Evolutionary conservation across 768 basidiomycete species (phyloP).

Genomic region (Leucocoprinus leucothites): DNA sequence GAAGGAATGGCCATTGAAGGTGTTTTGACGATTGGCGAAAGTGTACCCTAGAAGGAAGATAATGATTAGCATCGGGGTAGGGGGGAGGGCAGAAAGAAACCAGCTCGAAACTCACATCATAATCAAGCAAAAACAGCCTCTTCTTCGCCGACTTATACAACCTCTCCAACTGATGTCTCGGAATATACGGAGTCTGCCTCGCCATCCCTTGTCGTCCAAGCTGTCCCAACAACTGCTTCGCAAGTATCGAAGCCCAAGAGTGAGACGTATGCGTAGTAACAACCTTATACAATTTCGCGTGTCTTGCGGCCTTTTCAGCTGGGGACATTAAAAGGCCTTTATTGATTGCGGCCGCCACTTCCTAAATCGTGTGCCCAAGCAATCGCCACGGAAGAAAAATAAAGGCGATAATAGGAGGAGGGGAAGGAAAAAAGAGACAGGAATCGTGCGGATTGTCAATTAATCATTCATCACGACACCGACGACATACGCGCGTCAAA

Average conservation of each 20-base stretch:
- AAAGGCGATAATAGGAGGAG: no score
- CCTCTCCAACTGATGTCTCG: constrained; percentile 52
- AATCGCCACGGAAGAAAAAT: neutral
- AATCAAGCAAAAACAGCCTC: constrained; percentile 92
- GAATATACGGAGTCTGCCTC: constrained; percentile 81
- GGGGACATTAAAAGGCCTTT: constrained; percentile 79
- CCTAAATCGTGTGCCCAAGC: constrained; percentile 34
- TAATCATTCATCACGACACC: no score
- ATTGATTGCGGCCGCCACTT: constrained; percentile 89
- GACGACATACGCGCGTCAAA: no score
- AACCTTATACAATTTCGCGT: constrained; percentile 73
- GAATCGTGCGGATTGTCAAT: no score
- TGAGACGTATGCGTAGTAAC: constrained; percentile 94
- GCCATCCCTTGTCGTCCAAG: constrained; percentile 77
- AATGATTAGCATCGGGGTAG: constrained; percentile 1
- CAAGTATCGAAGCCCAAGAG: constrained; percentile 88
- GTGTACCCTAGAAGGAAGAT: constrained; percentile 65
- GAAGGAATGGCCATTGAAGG: constrained; percentile 88
- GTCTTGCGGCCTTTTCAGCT: constrained; percentile 70
- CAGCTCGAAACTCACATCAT: constrained; percentile 61
- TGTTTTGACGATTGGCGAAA: constrained; percentile 94
- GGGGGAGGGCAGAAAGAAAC: constrained; percentile 1
- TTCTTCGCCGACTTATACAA: constrained; percentile 72
- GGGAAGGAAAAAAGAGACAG: no score
- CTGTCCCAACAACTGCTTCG: constrained; percentile 84